Percentiles rank a stretch among this genome's conserved stretches.
These are phyloP conservation scores for Cladosporium velox DNA, from an alignment of 2,329 filamentous ascomycete genomes.

Conservation along the genomic window DNA sequence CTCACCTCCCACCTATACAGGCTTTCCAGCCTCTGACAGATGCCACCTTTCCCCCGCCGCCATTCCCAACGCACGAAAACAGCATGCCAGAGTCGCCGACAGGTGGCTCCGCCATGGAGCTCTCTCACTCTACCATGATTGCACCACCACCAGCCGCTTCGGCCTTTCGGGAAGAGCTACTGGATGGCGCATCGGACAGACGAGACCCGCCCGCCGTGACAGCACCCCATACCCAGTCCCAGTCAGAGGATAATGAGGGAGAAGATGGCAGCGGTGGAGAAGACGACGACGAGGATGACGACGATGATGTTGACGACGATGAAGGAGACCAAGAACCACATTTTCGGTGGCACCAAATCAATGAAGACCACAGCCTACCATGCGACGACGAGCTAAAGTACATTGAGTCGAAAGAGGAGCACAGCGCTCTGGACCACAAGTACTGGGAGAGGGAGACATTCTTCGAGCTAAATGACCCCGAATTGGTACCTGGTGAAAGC, in stretches of 20 bases:
- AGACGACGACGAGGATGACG: constrained; percentile 29
- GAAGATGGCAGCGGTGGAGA: constrained; percentile 28
- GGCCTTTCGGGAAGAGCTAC: constrained; percentile 7
- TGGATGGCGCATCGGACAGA: constrained; percentile 7
- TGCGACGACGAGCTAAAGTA: constrained; percentile 61
- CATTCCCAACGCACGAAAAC: constrained; percentile 5
- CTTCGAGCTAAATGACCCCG: constrained; percentile 58
- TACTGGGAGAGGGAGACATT: constrained; percentile 62
- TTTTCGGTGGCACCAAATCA: constrained; percentile 43
- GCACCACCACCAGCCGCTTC: constrained; percentile 12
- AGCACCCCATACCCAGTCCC: constrained; percentile 1
- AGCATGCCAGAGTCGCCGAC: constrained; percentile 15
- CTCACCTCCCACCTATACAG: constrained; percentile 18
- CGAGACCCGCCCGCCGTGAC: neutral
- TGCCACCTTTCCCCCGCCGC: constrained; percentile 12
- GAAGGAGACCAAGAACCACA: constrained; percentile 36
- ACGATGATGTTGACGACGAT: constrained; percentile 35
- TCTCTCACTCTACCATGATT: constrained; percentile 20
- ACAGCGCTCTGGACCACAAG: constrained; percentile 59
- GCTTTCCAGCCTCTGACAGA: constrained; percentile 16
- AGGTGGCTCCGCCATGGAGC: constrained; percentile 14
- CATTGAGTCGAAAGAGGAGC: constrained; percentile 53
- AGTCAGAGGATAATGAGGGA: constrained; percentile 4
- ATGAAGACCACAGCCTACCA: constrained; percentile 58
- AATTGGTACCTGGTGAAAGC: constrained; percentile 55